Evolutionary conservation across 371 early-diverging fungal species (phyloP).

Genomic region (Mucor ambiguus): DNA sequence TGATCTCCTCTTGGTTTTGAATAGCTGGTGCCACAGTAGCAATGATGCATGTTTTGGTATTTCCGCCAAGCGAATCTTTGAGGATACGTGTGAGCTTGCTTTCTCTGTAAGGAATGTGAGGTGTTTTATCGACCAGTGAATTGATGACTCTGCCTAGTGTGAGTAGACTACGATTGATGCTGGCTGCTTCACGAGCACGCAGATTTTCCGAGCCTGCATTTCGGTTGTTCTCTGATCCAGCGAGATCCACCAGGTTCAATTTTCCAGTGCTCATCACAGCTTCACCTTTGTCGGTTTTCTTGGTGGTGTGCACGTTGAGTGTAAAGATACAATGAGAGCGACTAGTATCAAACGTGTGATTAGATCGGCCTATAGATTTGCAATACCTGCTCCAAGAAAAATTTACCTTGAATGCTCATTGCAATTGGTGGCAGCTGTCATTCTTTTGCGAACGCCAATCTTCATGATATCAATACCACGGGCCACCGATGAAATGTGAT

Average conservation of each 20-base stretch:
- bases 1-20: constrained; percentile 83
- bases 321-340: constrained; percentile 96
- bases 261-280: constrained; percentile 88
- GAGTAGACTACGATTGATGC: constrained; percentile 89
- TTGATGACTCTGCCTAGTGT: constrained; percentile 94
- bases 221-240: constrained; percentile 96
- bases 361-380: too few species aligned
- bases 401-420: constrained; percentile 85
- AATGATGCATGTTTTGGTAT: constrained; percentile 94
- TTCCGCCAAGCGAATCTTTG: constrained; percentile 95
- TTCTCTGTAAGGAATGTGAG: constrained; percentile 92
- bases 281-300: constrained; percentile 77
- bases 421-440: constrained; percentile 87
- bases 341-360: constrained; percentile 34
- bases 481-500: constrained; percentile 65
- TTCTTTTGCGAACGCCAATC: constrained; percentile 76
- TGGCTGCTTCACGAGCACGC: constrained; percentile 91
- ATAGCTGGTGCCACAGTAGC: constrained; percentile 89
- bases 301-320: constrained; percentile 84
- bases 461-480: constrained; percentile 81
- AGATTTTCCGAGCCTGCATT: constrained; percentile 88
- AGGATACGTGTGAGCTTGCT: constrained; percentile 95
- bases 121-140: constrained; percentile 77
- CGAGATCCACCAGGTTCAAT: constrained; percentile 96
- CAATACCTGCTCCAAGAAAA: not conserved